A percentile compares a stretch with the other conserved stretches of the same genome.
Conservation (phyloP, 352 stramenopile genomes). For the Phytophthora fragariaefolia region DNA sequence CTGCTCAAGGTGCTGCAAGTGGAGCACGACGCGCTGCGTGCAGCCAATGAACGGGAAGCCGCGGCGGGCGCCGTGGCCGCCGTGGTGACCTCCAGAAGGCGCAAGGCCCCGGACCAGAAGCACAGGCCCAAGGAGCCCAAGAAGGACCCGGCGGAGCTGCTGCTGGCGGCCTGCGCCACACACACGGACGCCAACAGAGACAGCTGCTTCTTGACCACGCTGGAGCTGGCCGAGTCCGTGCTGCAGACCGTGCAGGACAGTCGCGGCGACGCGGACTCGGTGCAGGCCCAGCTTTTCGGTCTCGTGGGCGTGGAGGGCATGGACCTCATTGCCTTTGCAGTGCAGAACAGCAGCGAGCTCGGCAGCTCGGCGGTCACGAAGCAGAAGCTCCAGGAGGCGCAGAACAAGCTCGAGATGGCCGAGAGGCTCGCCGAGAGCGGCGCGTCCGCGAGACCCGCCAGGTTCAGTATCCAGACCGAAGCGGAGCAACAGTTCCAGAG, state of each 20-base stretch:
- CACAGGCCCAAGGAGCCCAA: constrained; percentile 38
- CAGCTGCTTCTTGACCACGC: constrained; percentile 60
- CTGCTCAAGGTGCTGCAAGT: constrained; percentile 63
- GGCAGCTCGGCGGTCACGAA: constrained; percentile 33
- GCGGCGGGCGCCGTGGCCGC: constrained; percentile 50
- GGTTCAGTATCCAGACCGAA: constrained; percentile 78
- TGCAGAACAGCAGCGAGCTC: constrained; percentile 58
- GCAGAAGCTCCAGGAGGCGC: constrained; percentile 50
- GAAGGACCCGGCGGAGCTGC: constrained; percentile 38
- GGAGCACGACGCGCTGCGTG: constrained; percentile 57
- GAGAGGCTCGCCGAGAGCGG: constrained; percentile 22
- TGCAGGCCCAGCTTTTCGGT: constrained; percentile 81
- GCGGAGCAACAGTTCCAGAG: constrained; percentile 59
- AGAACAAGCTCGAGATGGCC: constrained; percentile 49
- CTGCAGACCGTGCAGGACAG: constrained; percentile 69
- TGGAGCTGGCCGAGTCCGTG: constrained; percentile 75
- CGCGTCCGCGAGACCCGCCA: constrained; percentile 24
- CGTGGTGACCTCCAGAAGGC: constrained; percentile 54
- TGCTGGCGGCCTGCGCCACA: constrained; percentile 52
- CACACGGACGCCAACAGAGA: constrained; percentile 44
- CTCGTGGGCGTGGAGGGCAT: constrained; percentile 88
- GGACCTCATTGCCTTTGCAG: constrained; percentile 82
- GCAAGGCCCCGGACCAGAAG: constrained; percentile 27
- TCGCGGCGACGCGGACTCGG: constrained; percentile 55
- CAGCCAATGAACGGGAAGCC: constrained; percentile 61